Evolutionary conservation across 2,329 filamentous ascomycete species (phyloP).

Genomic region (Lasiodiplodia sp.): DNA sequence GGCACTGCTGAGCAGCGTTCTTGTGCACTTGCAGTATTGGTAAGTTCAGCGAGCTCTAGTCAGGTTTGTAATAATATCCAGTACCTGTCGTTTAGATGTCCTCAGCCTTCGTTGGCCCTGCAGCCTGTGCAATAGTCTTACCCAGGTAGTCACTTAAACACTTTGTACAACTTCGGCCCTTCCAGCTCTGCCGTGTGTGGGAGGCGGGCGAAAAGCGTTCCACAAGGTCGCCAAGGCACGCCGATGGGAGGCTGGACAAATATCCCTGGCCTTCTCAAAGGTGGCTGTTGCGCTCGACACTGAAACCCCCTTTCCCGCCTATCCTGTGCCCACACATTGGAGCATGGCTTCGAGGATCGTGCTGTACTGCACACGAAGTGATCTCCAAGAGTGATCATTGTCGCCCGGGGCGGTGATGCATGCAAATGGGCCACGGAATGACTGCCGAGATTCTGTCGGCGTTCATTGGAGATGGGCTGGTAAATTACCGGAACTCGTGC

Average conservation of each 20-base stretch:
- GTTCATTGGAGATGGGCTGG: background rate
- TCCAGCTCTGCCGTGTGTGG: background rate
- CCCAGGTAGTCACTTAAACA: background rate
- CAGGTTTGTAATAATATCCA: conserved; percentile 25
- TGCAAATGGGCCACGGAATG: background rate
- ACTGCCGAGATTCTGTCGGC: background rate
- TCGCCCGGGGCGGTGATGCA: background rate
- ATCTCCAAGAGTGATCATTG: background rate
- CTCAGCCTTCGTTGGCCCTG: background rate
- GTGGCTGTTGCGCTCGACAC: background rate
- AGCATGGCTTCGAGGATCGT: background rate
- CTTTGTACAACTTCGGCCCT: background rate
- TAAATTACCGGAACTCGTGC: background rate
- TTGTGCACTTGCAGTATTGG: conserved; percentile 8
- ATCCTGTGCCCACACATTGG: background rate
- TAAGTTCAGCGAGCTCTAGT: conserved; percentile 14
- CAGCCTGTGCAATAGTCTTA: background rate
- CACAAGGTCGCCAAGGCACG: background rate
- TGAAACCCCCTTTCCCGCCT: background rate
- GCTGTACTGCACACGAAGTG: background rate
- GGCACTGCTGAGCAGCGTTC: conserved; percentile 15
- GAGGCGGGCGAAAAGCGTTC: background rate
- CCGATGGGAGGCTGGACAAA: background rate
- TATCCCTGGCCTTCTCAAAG: background rate
- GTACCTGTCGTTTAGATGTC: background rate